A percentile compares a stretch with the other conserved stretches of the same genome.
Evolutionary conservation across 345 rosid genomes (phyloP).

Genomic region (Sapria himalayana): DNA sequence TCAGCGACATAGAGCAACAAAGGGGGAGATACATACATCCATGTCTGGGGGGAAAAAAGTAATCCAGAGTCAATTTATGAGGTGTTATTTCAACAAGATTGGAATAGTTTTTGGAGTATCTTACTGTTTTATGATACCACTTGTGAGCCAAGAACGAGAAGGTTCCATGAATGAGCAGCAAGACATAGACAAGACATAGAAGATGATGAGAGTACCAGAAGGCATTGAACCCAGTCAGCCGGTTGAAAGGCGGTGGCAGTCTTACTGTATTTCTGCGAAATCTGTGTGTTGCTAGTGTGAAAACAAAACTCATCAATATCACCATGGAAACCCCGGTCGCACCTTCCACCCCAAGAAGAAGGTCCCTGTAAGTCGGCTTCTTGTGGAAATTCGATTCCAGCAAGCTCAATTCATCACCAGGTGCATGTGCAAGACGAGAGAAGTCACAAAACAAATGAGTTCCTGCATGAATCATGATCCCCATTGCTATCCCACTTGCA

Average conservation of each 20-base stretch:
- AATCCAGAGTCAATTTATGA: not conserved
- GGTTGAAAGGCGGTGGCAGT: conserved; percentile 61
- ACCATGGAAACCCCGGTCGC: conserved; percentile 68
- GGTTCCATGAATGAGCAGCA: conserved; percentile 62
- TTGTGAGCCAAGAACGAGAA: conserved; percentile 40
- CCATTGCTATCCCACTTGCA: conserved; percentile 48
- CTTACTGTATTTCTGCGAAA: conserved; percentile 47
- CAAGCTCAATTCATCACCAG: conserved; percentile 38
- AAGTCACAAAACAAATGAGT: conserved; percentile 68
- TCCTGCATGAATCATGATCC: conserved; percentile 52
- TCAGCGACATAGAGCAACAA: conserved; percentile 59
- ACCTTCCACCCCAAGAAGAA: conserved; percentile 49
- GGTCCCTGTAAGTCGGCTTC: conserved; percentile 45
- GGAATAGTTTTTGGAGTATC: conserved; percentile 9
- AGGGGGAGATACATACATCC: conserved; percentile 81
- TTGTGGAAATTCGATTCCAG: conserved; percentile 32
- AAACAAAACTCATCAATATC: conserved; percentile 34
- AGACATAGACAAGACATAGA: conserved; percentile 46
- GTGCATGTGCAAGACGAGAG: conserved; percentile 36
- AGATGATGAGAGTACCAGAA: conserved; percentile 98
- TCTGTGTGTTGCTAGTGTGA: conserved; percentile 47
- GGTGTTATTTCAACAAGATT: not conserved
- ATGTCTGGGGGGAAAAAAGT: conserved; percentile 37
- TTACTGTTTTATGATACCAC: conserved; percentile 70
- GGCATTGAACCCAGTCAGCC: conserved; percentile 78